Evolutionary conservation across 1,284 basidiomycete species (phyloP).

Genomic region (Cryptococcus sp.): DNA sequence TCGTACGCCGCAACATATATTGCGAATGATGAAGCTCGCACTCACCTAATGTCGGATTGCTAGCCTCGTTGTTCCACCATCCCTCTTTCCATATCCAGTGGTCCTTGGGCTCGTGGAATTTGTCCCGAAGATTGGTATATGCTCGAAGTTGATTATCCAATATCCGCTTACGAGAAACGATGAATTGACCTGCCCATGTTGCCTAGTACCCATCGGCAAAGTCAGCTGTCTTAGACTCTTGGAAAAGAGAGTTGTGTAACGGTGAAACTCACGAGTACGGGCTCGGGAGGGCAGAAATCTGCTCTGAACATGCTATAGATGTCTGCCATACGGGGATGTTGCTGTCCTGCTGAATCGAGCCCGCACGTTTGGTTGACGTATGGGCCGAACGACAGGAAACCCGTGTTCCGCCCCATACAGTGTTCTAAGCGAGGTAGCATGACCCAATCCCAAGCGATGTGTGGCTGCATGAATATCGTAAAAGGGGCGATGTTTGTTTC

Average conservation of each 20-base stretch:
- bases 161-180: slow-evolving; percentile 40
- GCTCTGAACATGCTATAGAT: slow-evolving; percentile 35
- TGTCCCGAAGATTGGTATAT: slow-evolving; percentile 31
- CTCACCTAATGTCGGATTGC: slow-evolving; percentile 40
- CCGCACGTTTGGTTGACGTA: slow-evolving; percentile 41
- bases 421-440: slow-evolving; percentile 40
- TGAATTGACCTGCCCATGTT: slow-evolving; percentile 49
- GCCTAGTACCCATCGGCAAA: slow-evolving; percentile 15
- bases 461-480: slow-evolving; percentile 51
- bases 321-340: slow-evolving; percentile 33
- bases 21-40: background rate
- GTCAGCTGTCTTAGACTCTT: background rate
- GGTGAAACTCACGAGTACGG: slow-evolving; percentile 16
- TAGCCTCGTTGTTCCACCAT: slow-evolving; percentile 36
- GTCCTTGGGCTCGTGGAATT: slow-evolving; percentile 37
- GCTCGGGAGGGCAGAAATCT: slow-evolving; percentile 31
- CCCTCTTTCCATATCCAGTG: slow-evolving; percentile 47
- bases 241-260: background rate
- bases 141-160: slow-evolving; percentile 21
- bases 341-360: slow-evolving; percentile 19
- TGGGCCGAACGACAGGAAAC: slow-evolving; percentile 49
- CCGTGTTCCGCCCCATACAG: slow-evolving; percentile 28
- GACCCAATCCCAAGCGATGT: slow-evolving; percentile 50
- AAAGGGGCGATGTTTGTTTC: slow-evolving; percentile 31
- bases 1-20: background rate